These are phyloP conservation scores for Paxillus rubicundulus DNA, from an alignment of 768 basidiomycete genomes.

Conservation along the genomic window DNA sequence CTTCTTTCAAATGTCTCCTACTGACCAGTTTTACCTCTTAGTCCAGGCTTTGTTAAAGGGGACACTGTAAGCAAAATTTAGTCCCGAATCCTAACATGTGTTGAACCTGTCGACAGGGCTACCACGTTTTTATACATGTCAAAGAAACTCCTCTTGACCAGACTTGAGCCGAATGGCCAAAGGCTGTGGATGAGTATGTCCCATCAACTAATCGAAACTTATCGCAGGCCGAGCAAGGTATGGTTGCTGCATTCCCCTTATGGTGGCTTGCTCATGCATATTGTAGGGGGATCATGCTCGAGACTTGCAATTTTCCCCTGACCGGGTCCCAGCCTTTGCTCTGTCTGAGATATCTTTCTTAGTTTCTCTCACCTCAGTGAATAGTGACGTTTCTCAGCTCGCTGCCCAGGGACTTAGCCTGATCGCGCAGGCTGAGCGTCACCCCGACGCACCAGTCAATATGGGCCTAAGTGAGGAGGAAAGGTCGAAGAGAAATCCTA, in stretches of 20 bases:
- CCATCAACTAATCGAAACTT: slow-evolving; percentile 58
- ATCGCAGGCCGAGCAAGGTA: slow-evolving; percentile 49
- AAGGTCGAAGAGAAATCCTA: slow-evolving; percentile 62
- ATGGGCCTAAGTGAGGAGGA: slow-evolving; percentile 56
- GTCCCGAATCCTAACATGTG: neutral
- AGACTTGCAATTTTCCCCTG: slow-evolving; percentile 48
- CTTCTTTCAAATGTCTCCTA: slow-evolving; percentile 42
- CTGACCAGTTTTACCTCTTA: slow-evolving; percentile 36
- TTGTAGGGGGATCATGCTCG: slow-evolving; percentile 43
- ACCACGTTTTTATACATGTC: slow-evolving; percentile 43
- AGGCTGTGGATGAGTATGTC: slow-evolving; percentile 67
- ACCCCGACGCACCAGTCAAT: slow-evolving; percentile 54
- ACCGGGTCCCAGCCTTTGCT: slow-evolving; percentile 61
- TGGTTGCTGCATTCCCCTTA: slow-evolving; percentile 8
- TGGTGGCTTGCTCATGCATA: slow-evolving; percentile 6
- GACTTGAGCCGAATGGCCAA: slow-evolving; percentile 60
- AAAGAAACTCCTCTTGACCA: slow-evolving; percentile 55
- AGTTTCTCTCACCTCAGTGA: slow-evolving; percentile 67
- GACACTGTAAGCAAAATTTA: slow-evolving; percentile 41
- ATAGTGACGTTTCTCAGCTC: slow-evolving; percentile 60
- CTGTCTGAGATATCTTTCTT: slow-evolving; percentile 73
- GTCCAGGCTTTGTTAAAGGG: slow-evolving; percentile 46
- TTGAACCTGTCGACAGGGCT: slow-evolving; percentile 14
- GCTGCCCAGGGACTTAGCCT: slow-evolving; percentile 70
- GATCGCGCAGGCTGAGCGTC: slow-evolving; percentile 64